Conservation (phyloP, 768 basidiomycete species). For the Lactarius sp. region DNA sequence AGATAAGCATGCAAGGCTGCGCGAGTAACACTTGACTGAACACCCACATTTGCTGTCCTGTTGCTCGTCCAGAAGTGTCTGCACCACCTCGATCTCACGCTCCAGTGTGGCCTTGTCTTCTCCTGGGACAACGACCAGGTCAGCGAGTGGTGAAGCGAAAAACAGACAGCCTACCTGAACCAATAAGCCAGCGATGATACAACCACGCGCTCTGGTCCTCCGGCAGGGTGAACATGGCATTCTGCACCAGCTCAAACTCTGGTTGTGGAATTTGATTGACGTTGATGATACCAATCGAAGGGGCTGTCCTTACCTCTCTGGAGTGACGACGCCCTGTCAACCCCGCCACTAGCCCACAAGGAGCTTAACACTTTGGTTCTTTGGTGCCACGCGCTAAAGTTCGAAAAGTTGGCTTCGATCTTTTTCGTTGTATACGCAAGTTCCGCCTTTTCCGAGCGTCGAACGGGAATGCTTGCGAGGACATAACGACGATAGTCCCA, state of each 20-base stretch:
- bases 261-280: not conserved
- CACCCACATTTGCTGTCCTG: conserved; percentile 87
- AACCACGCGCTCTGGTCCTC: conserved; percentile 97
- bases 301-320: conserved; percentile 54
- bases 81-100: conserved; percentile 72
- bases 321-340: conserved; percentile 50
- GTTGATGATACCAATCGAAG: not conserved
- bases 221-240: conserved; percentile 96
- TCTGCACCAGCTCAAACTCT: conserved; percentile 92
- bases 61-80: conserved; percentile 82
- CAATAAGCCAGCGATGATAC: conserved; percentile 97
- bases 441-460: conserved; percentile 57
- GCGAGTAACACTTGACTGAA: not conserved
- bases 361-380: conserved; percentile 73
- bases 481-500: conserved; percentile 94
- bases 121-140: conserved; percentile 38
- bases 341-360: conserved; percentile 56
- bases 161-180: conserved; percentile 49
- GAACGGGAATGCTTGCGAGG: conserved; percentile 60
- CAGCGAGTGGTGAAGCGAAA: not conserved
- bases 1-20: not conserved
- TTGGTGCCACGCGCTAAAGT: conserved; percentile 99
- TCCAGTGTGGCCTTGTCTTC: conserved; percentile 52
- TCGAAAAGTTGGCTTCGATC: conserved; percentile 92
- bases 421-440: conserved; percentile 82